These are phyloP conservation scores for Phaseolus lunatus DNA, from an alignment of 306 rosid genomes.

Conservation along the genomic window DNA sequence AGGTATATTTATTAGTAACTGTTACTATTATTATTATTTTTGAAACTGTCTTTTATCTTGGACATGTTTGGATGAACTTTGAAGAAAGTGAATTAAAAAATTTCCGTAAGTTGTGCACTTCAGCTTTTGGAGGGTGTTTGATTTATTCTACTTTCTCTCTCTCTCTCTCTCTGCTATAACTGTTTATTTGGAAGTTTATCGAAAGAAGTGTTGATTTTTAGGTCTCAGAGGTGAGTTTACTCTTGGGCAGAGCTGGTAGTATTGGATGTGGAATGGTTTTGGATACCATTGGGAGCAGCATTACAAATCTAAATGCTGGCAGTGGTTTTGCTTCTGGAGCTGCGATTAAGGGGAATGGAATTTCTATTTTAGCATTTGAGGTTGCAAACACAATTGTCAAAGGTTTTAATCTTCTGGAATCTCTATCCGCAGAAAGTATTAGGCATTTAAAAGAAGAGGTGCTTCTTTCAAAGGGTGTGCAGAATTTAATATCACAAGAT, in stretches of 20 bases:
- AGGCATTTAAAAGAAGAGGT: slow-evolving; percentile 68
- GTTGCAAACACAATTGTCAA: slow-evolving; percentile 80
- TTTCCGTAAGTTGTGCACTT: neutral
- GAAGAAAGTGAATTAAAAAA: neutral
- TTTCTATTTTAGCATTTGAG: slow-evolving; percentile 77
- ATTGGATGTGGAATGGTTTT: slow-evolving; percentile 59
- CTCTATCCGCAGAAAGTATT: slow-evolving; percentile 60
- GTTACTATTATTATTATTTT: neutral
- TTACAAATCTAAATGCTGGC: slow-evolving; percentile 66
- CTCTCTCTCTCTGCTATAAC: neutral
- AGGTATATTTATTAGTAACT: neutral
- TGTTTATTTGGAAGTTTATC: neutral
- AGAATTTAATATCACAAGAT: slow-evolving; percentile 68
- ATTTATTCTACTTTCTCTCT: no score
- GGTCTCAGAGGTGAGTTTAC: slow-evolving; percentile 77
- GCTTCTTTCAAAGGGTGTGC: slow-evolving; percentile 71
- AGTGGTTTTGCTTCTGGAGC: slow-evolving; percentile 64
- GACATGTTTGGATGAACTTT: neutral
- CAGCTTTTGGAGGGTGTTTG: neutral
- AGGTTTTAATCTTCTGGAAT: slow-evolving; percentile 73
- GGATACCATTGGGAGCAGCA: slow-evolving; percentile 85
- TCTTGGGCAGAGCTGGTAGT: slow-evolving; percentile 60
- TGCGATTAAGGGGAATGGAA: slow-evolving; percentile 66
- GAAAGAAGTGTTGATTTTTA: slow-evolving; percentile 31
- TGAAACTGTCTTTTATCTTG: neutral